A percentile compares a stretch with the other conserved stretches of the same genome.
Evolutionary conservation across 1,139 yeast genomes (phyloP).

Genomic region (Protomyces gravidus): DNA sequence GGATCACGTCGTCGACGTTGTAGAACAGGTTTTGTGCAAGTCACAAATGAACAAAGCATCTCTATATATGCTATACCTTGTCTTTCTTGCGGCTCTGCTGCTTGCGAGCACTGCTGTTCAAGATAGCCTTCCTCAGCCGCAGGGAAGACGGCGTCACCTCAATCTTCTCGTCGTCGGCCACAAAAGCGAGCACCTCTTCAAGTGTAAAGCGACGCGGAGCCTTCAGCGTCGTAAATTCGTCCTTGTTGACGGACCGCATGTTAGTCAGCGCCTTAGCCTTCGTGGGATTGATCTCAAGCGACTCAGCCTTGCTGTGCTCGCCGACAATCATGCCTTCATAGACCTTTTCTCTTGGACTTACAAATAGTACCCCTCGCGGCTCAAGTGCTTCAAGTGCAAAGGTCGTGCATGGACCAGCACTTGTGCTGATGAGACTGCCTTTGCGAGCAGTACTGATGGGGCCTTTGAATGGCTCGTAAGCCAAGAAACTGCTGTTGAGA

Average conservation of each 20-base stretch:
- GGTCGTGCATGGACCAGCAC: slow-evolving; percentile 17
- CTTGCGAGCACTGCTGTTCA: slow-evolving; percentile 10
- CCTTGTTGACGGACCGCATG: slow-evolving; percentile 28
- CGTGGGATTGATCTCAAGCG: slow-evolving; percentile 21
- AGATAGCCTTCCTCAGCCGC: slow-evolving; percentile 22
- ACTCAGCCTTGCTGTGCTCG: slow-evolving; percentile 25
- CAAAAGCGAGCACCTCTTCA: slow-evolving; percentile 25
- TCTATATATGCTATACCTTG: not conserved
- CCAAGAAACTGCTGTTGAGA: slow-evolving; percentile 14
- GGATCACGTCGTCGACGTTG: too few species aligned
- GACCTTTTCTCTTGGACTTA: slow-evolving; percentile 19
- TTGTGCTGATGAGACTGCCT: slow-evolving; percentile 23
- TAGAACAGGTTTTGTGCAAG: too few species aligned
- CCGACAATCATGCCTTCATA: slow-evolving; percentile 28
- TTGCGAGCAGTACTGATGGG: slow-evolving; percentile 23
- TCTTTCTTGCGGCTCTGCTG: slow-evolving; percentile 17
- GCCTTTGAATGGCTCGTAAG: slow-evolving; percentile 24
- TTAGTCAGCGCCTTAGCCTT: slow-evolving; percentile 26
- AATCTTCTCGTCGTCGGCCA: slow-evolving; percentile 23
- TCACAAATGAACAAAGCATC: too few species aligned
- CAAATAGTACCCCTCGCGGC: slow-evolving; percentile 24
- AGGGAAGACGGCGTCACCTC: slow-evolving; percentile 22
- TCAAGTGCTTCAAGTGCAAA: slow-evolving; percentile 26
- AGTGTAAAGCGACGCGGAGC: slow-evolving; percentile 21
- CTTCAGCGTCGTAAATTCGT: slow-evolving; percentile 18